phyloP scores from a whole-genome alignment of 441 rosid genomes.

The Euphorbia celastroides region DNA sequence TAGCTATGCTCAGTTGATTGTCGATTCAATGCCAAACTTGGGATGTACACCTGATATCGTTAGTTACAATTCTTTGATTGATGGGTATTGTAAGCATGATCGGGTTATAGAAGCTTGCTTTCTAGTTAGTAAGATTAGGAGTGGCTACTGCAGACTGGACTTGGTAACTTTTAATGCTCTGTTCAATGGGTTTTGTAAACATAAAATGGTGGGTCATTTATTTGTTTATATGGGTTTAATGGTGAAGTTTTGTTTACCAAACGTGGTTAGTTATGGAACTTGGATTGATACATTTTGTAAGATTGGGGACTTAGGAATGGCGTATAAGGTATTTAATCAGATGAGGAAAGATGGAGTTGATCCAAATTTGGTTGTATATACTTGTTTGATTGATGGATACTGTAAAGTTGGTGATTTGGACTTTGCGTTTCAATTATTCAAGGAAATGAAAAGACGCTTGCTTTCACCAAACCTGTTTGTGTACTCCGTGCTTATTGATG shows the following conservation, averaged over 20 bases:
- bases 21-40: slow-evolving; percentile 5
- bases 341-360: slow-evolving; percentile 8
- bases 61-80: slow-evolving; percentile 16
- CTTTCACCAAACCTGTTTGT: slow-evolving; percentile 5
- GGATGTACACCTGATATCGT: slow-evolving; percentile 12
- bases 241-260: slow-evolving; percentile 9
- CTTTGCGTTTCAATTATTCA: slow-evolving; percentile 1
- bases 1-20: slow-evolving; percentile 8
- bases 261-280: slow-evolving; percentile 12
- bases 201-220: slow-evolving; percentile 2
- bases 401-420: slow-evolving; percentile 7
- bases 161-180: slow-evolving; percentile 9
- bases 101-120: slow-evolving; percentile 11
- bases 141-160: slow-evolving; percentile 6
- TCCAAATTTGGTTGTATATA: slow-evolving; percentile 8
- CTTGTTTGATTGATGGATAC: slow-evolving; percentile 17
- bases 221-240: slow-evolving; percentile 12
- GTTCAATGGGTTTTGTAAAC: slow-evolving; percentile 15
- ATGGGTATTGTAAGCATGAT: slow-evolving; percentile 13
- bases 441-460: neutral
- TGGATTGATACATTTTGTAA: slow-evolving; percentile 15
- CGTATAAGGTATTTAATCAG: slow-evolving; percentile 4
- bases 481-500: slow-evolving; percentile 3
- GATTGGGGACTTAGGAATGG: slow-evolving; percentile 8
- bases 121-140: neutral